A percentile compares a stretch with the other conserved stretches of the same genome.
These are phyloP conservation scores for Acanthamoeba castellanii DNA, from an alignment of 208 protist genomes.

Conservation along the genomic window DNA sequence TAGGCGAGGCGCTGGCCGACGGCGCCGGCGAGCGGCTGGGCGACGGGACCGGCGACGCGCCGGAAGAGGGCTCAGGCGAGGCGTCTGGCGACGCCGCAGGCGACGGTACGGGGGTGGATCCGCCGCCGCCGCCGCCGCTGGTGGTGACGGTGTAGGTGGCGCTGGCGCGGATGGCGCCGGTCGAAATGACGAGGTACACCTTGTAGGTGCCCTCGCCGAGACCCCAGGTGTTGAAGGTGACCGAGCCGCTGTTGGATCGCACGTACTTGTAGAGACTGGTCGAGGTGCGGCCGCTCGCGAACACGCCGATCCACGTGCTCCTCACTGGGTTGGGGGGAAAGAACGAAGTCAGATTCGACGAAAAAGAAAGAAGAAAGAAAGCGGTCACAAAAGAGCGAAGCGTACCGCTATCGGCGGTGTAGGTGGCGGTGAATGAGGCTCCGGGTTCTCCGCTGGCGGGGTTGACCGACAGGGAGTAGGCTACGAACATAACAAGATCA, in stretches of 20 bases:
- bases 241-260: not conserved
- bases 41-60: not conserved
- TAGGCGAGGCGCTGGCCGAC: not conserved
- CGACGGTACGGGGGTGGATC: not conserved
- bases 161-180: not conserved
- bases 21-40: not conserved
- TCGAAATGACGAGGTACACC: not conserved
- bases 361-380: too few relatives aligned
- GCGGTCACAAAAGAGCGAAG: too few relatives aligned
- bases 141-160: constrained; percentile 38
- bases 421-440: not conserved
- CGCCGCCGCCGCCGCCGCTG: not conserved
- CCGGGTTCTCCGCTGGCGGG: not conserved
- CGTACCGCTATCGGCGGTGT: not conserved
- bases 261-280: not conserved
- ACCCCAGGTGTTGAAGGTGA: not conserved
- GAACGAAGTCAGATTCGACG: too few relatives aligned
- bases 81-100: too few relatives aligned
- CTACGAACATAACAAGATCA: not conserved
- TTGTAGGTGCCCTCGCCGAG: constrained; percentile 19
- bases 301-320: not conserved
- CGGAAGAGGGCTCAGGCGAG: not conserved
- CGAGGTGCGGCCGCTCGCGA: not conserved
- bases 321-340: not conserved
- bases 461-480: not conserved